Base-by-base conservation (phyloP, 2,329 filamentous ascomycete species). In the Phaeosphaeria sp. region DNA sequence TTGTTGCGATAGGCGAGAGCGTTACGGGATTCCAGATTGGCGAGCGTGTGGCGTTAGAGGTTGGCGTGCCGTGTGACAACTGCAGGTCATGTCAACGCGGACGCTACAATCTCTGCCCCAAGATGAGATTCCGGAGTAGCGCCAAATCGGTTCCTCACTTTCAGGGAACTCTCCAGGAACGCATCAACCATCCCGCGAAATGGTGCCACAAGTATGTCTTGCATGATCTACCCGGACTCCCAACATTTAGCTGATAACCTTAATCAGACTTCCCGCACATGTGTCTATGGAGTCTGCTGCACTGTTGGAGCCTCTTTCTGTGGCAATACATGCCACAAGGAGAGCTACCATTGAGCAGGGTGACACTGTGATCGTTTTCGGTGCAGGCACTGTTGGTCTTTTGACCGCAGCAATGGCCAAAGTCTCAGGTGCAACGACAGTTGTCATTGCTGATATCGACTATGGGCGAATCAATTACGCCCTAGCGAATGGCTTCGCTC, bases 301-400 rank as follows among this genome's bases (percentile, higher is more conserved):
- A 3, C 60, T 79, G 20, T 56, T 79, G 7, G 77, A 79, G 56
- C 93, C 93, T 2, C 86, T 96, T 39, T 88, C 90, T 47, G 92
- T 96, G 25, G 92, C 89, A 15, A 92, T 96, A 30, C 93, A 96
- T 80, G 92, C 95, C 66, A 88, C 89, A 58, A 87, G 87, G 67
- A 91, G 93, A 80, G 92, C 89, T 1, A 78, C 79, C 24, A 83
- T 96, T 61, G 83, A 83, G 63, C 91, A 91, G 1, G 92, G 92
- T 8, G 86, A 93, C 72, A 87, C 85, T 6, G 91, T 93, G 17
- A 89, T 96, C 2, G 88, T 97, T 21, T 94, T 96, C 81, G 92
- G 92, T 46, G 92, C 92, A 3, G 93, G 92, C 0, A 92, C 92
- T 2, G 75, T 79, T 52, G 77, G 77, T 11, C 62, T 79, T 22